Evolutionary conservation across 2,329 filamentous ascomycete genomes (phyloP).

Genomic region (Xylariomycetidae sp.): DNA sequence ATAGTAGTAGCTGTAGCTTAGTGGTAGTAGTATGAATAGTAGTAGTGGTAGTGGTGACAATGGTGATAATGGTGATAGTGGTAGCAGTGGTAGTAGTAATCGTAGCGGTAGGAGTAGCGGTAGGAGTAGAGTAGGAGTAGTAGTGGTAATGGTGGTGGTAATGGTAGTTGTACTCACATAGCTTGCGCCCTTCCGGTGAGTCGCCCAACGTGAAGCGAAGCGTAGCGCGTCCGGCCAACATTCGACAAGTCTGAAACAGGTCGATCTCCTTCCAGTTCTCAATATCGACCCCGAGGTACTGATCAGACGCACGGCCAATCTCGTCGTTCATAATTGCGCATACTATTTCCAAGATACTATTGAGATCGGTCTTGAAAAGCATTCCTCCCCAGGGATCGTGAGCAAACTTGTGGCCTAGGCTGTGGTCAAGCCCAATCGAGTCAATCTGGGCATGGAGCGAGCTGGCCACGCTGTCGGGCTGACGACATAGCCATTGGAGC

Average conservation of each 20-base stretch:
- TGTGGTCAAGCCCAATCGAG: conserved; percentile 31
- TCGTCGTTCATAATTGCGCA: conserved; percentile 31
- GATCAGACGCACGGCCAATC: conserved; percentile 28
- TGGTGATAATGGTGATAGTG: no score
- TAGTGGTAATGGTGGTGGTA: no score
- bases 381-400: conserved; percentile 19
- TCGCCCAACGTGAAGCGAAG: conserved; percentile 20
- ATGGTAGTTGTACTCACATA: conserved; percentile 24
- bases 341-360: conserved; percentile 28
- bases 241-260: conserved; percentile 19
- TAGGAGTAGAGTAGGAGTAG: no score
- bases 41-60: no score
- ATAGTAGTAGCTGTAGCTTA: no score
- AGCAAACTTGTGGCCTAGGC: conserved; percentile 29
- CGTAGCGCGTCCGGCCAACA: conserved; percentile 24
- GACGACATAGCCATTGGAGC: conserved; percentile 35
- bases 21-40: no score
- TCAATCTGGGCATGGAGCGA: conserved; percentile 32
- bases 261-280: conserved; percentile 31
- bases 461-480: conserved; percentile 34
- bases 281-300: conserved; percentile 28
- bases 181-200: conserved; percentile 19
- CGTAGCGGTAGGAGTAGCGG: no score
- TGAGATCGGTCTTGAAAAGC: conserved; percentile 33
- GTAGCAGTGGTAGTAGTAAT: no score